Evolutionary conservation across 2,329 filamentous ascomycete genomes (phyloP).

Genomic region (Chrysoporthe puriensis): DNA sequence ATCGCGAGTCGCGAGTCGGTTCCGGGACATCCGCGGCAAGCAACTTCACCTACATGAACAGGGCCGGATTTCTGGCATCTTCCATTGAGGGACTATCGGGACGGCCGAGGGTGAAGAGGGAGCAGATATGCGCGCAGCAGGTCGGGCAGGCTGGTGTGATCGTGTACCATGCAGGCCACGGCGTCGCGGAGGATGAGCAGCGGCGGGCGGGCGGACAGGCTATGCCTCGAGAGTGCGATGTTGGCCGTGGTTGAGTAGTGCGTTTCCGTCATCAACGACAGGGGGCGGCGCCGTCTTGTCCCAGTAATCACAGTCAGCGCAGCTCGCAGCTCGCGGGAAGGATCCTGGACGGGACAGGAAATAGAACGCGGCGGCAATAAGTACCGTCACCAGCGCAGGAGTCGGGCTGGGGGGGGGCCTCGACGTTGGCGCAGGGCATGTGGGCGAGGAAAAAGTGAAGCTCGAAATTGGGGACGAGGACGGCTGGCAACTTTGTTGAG

Average conservation of each 20-base stretch:
- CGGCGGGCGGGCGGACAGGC: background rate
- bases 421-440: too few relatives aligned
- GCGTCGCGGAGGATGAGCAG: background rate
- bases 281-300: conserved; percentile 2
- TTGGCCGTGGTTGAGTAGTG: background rate
- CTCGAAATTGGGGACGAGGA: conserved; percentile 2
- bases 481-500: background rate
- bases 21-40: conserved; percentile 18
- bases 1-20: background rate
- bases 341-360: background rate
- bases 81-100: conserved; percentile 23
- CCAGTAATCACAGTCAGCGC: conserved; percentile 8
- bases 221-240: conserved; percentile 2
- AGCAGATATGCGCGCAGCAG: background rate
- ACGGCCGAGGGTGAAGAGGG: background rate
- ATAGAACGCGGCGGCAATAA: background rate
- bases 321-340: background rate
- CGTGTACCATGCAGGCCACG: background rate
- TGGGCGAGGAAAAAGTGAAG: background rate
- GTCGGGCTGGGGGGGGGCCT: too few relatives aligned
- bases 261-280: conserved; percentile 5
- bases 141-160: background rate
- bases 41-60: conserved; percentile 26
- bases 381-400: background rate
- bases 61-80: conserved; percentile 26